These are phyloP conservation scores for Leishmania aethiopica DNA, from an alignment of 208 protist genomes.

Conservation along the genomic window DNA sequence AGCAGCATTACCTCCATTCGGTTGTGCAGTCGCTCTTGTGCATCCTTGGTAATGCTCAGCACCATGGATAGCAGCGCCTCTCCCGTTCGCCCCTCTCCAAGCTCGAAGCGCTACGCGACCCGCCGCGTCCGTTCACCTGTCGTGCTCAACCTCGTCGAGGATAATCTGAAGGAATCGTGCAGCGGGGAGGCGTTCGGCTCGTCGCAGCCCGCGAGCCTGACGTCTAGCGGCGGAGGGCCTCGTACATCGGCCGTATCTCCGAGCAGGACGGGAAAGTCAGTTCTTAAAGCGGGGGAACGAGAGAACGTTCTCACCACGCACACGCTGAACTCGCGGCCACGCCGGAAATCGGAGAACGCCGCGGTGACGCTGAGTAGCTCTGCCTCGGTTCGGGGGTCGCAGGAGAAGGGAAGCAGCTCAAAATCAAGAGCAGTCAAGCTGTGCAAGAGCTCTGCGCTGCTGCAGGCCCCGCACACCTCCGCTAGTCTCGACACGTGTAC, in stretches of 20 bases:
- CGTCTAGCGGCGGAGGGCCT: constrained; percentile 11
- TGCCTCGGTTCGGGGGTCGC: not conserved
- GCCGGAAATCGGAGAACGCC: not conserved
- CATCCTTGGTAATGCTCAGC: not conserved
- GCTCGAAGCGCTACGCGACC: constrained; percentile 3
- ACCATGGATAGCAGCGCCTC: not conserved
- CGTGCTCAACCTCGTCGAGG: constrained; percentile 17
- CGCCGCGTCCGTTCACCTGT: not conserved
- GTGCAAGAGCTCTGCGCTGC: not conserved
- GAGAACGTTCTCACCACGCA: not conserved
- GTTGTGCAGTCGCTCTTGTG: not conserved
- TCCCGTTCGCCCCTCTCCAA: not conserved
- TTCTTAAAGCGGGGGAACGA: not conserved
- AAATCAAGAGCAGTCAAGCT: not conserved
- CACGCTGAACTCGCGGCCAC: not conserved
- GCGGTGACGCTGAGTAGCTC: not conserved
- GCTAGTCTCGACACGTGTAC: not conserved
- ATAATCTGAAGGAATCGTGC: constrained; percentile 11
- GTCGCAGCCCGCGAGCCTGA: constrained; percentile 15
- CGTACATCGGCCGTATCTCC: not conserved
- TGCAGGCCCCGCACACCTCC: too few relatives aligned
- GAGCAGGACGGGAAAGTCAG: not conserved
- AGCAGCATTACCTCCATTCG: not conserved
- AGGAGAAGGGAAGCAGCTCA: not conserved
- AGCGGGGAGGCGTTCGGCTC: constrained; percentile 6